Percentiles rank a stretch among this genome's conserved stretches.
These are phyloP conservation scores for Murraya koenigii DNA, from an alignment of 345 rosid genomes.

Conservation along the genomic window DNA sequence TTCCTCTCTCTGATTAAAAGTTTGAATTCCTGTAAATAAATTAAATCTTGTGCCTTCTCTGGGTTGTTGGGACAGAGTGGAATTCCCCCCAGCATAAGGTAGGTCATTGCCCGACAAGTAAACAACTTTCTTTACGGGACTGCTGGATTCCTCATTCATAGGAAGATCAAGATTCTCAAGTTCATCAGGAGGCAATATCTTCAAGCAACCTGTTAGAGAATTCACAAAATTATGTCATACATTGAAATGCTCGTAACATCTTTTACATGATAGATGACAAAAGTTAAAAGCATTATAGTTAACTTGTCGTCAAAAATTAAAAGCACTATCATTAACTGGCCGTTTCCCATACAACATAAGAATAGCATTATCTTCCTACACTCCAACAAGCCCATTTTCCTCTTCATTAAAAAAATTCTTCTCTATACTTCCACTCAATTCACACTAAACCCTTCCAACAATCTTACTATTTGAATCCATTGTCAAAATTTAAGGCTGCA, in stretches of 20 bases:
- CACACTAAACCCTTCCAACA: neutral
- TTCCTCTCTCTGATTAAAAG: constrained; percentile 66
- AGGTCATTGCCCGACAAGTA: constrained; percentile 47
- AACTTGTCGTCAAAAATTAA: neutral
- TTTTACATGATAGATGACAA: neutral
- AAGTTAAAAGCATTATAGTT: neutral
- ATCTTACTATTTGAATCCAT: neutral
- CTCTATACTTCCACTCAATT: neutral
- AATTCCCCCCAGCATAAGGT: constrained; percentile 18
- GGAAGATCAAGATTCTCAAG: constrained; percentile 67
- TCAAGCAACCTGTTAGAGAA: constrained; percentile 70
- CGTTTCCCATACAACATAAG: neutral
- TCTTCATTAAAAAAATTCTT: neutral
- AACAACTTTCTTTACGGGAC: constrained; percentile 54
- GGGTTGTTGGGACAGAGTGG: constrained; percentile 26
- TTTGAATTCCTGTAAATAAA: constrained; percentile 79
- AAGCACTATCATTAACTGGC: neutral
- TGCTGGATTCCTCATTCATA: constrained; percentile 30
- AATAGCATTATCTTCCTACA: neutral
- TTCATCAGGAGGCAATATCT: constrained; percentile 69
- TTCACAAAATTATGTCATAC: constrained; percentile 16
- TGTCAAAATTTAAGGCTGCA: neutral
- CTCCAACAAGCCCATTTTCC: neutral
- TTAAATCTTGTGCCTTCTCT: constrained; percentile 57
- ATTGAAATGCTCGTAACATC: neutral